Base-by-base conservation (phyloP, 805 yeast genomes). In the Priceomyces medius region DNA sequence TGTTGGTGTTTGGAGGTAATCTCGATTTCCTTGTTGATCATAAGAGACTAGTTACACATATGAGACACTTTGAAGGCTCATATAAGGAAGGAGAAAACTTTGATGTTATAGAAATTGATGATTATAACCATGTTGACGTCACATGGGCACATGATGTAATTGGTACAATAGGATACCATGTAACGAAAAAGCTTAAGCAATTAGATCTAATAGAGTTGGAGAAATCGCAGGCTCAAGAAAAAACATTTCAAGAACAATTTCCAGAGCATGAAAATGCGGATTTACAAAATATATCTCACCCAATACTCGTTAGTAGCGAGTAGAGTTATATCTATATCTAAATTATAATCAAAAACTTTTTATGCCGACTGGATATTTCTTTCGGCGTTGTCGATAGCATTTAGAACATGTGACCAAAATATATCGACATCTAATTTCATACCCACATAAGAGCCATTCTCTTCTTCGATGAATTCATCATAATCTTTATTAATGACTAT, bases 81-180 rank as follows among this genome's bases (percentile, higher is more conserved):
- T 76, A 65, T 46, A 46, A 45, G 23, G 59, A 53, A 31, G 69
- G 68, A 46, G 58, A 46, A 24, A 54, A 68, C 59, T 46, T 76
- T 59, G 48, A 59, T 10, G 62, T 65, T 16, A 54, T 68, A 16
- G 74, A 73, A 37, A 45, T 91, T 4, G 76, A 77, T 0, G 75
- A 72, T 7, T 91, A 91, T 59, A 80, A 89, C 13, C 99, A 91
- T 61, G 65, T 91, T 39, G 99, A 91, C 62, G 96, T 89, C 0
- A 68, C 90, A 10, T 91, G 99, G 99, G 91, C 97, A 0, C 80
- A 77, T 53, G 90, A 87, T 55, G 81, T 82, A 1, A 70, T 78
- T 20, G 80, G 78, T 3, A 74, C 71, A 33, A 76, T 91, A 16
- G 96, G 95, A 1, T 62, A 60, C 37, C 55, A 48, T 7, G 54